Evolutionary conservation across 345 rosid species (phyloP).

Genomic region (Moricandia moricandioides): DNA sequence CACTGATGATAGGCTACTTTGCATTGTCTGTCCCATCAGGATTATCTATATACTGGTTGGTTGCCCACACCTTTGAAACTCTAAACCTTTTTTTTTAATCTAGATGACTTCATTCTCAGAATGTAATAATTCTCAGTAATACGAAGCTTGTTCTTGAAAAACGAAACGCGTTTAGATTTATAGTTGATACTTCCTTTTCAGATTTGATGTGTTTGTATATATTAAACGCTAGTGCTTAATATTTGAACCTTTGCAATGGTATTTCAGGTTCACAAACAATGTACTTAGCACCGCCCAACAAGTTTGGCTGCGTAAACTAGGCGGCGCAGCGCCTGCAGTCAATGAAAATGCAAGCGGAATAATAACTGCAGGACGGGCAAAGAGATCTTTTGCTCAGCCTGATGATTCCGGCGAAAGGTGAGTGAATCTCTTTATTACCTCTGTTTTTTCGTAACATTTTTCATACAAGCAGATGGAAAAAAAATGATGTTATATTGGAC

Average conservation of each 20-base stretch:
- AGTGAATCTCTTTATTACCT: neutral
- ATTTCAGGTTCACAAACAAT: slow-evolving; percentile 85
- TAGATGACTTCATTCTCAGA: neutral
- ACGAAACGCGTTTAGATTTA: neutral
- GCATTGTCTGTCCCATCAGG: slow-evolving; percentile 99
- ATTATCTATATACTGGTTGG: slow-evolving; percentile 92
- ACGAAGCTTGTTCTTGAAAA: neutral
- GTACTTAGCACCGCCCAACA: slow-evolving; percentile 97
- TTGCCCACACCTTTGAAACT: slow-evolving; percentile 33
- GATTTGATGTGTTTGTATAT: neutral
- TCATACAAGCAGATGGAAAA: neutral
- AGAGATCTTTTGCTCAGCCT: slow-evolving; percentile 76
- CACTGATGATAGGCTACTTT: slow-evolving; percentile 97
- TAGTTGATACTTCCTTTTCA: neutral
- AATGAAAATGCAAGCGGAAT: slow-evolving; percentile 78
- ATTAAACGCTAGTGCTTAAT: neutral
- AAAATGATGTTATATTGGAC: slow-evolving; percentile 5
- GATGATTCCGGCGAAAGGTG: slow-evolving; percentile 70
- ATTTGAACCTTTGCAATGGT: neutral
- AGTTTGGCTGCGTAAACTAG: slow-evolving; percentile 91
- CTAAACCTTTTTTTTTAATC: neutral
- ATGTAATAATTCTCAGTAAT: neutral
- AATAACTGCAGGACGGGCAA: slow-evolving; percentile 93
- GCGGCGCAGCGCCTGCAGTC: slow-evolving; percentile 87
- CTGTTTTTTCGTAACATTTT: neutral